These are phyloP conservation scores for Bidens hawaiensis DNA, from an alignment of 140 eudicot species.

Conservation along the genomic window DNA sequence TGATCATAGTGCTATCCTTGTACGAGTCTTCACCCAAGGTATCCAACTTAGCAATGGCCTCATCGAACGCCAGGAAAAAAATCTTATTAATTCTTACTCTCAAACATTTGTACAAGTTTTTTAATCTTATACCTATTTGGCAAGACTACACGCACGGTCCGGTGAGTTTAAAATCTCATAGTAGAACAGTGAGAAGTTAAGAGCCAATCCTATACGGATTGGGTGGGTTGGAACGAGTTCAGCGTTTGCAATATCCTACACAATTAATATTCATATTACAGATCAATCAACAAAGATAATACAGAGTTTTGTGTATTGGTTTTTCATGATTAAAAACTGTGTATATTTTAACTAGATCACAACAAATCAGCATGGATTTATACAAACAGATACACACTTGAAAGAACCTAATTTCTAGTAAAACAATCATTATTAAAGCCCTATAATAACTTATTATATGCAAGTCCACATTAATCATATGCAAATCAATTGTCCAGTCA, in stretches of 20 bases:
- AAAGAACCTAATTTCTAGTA: not conserved
- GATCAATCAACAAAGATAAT: not conserved
- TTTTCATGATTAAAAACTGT: not conserved
- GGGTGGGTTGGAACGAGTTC: constrained; percentile 87
- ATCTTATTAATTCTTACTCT: not conserved
- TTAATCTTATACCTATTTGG: constrained; percentile 46
- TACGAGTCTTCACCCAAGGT: constrained; percentile 85
- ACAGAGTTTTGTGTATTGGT: not conserved
- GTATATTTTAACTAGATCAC: not conserved
- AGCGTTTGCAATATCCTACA: constrained; percentile 72
- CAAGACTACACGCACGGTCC: constrained; percentile 63
- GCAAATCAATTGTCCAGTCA: too few relatives aligned
- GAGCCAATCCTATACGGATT: constrained; percentile 69
- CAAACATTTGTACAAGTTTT: not conserved
- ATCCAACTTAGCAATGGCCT: constrained; percentile 82
- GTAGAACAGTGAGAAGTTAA: constrained; percentile 77
- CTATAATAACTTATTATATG: not conserved
- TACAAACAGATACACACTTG: not conserved
- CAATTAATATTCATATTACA: not conserved
- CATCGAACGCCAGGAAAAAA: constrained; percentile 63
- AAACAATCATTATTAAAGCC: not conserved
- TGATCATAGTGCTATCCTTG: constrained; percentile 87
- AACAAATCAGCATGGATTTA: not conserved
- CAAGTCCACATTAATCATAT: too few relatives aligned
- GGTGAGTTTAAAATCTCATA: constrained; percentile 62